These are phyloP conservation scores for Pestalotiopsis sp. DNA, from an alignment of 2,329 filamentous ascomycete genomes.

Conservation along the genomic window DNA sequence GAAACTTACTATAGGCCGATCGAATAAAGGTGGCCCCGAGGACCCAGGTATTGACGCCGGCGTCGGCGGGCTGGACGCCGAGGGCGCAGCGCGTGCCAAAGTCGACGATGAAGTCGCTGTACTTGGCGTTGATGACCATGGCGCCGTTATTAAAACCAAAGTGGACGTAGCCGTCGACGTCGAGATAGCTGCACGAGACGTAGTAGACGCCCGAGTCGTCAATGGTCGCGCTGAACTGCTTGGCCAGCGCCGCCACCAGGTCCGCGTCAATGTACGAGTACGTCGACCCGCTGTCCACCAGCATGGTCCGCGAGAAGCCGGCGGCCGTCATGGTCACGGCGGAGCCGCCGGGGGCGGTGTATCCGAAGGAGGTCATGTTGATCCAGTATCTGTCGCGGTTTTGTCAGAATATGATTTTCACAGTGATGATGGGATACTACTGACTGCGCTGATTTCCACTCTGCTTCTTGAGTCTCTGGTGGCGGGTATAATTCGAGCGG, in stretches of 20 bases:
- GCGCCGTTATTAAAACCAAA: constrained; percentile 47
- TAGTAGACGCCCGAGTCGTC: constrained; percentile 29
- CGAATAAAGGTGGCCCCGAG: constrained; percentile 41
- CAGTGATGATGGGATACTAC: constrained; percentile 7
- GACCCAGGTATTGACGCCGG: constrained; percentile 33
- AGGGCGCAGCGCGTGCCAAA: constrained; percentile 37
- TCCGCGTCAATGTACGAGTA: constrained; percentile 64
- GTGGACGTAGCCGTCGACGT: constrained; percentile 42
- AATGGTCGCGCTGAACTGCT: constrained; percentile 32
- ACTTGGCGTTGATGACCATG: constrained; percentile 43
- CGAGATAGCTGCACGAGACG: constrained; percentile 41
- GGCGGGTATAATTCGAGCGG: constrained; percentile 37
- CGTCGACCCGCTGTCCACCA: constrained; percentile 66
- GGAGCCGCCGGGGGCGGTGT: constrained; percentile 29
- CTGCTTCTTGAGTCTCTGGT: constrained; percentile 32
- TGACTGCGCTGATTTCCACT: constrained; percentile 35
- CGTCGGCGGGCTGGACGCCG: constrained; percentile 37
- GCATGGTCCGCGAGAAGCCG: constrained; percentile 43
- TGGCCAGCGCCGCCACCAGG: constrained; percentile 45
- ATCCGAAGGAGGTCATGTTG: constrained; percentile 38
- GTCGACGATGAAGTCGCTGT: constrained; percentile 45
- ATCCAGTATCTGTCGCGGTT: constrained; percentile 34
- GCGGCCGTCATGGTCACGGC: constrained; percentile 28
- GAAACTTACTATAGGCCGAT: constrained; percentile 37
- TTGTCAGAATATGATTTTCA: not conserved